Evolutionary conservation across 2,329 filamentous ascomycete species (phyloP), one percentile per base, ranked within the genome.

Genomic region (Aspergillus sp.): DNA sequence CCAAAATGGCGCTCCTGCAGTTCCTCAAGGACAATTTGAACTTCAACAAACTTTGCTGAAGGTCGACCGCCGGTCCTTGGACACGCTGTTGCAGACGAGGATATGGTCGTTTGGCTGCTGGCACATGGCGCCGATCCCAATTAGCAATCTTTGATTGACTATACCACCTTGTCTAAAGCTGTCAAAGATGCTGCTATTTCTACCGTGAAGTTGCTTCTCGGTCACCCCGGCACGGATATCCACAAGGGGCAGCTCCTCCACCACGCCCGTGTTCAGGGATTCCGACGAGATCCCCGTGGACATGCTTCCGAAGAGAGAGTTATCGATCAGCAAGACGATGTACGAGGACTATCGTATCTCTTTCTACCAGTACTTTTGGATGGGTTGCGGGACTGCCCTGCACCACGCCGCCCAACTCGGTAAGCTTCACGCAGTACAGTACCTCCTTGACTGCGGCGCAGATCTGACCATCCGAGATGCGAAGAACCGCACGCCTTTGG

Each of bases 191-290:
- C 45, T 23, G n/a, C 17, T 22, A 1, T 19, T 47, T 47, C 45
- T 13, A 47, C 22, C 45, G 4, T 47, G 7, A 7, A 7, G 6
- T 64, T 70, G 2, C 57, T 72, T n/a, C 55, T 71, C 15, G 60
- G 50, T 34, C 59, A 46, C 59, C 34, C 7, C 15, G 61, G 66
- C 25, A 64, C 64, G 50, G 54, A 70, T 54, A 30, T 54, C 59
- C 59, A 34, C 58, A 68, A 68, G 61, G 68, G 67, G 25, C 64
- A 71, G 51, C 67, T 71, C 17, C 65, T 70, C 17, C 63, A 70
- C 59, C 57, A 69, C 46, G 67, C 64, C 51, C n/a, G 48, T 68
- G 17, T 54, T 64, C 48, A 60, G 64, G 7, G 15, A 52, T 7
- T 57, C 59, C 1, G 66, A 69, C 62, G 57, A 15, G n/a, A 63